Evolutionary conservation across 2,329 filamentous ascomycete species (phyloP).

Genomic region (Phyllosticta capitalensis): DNA sequence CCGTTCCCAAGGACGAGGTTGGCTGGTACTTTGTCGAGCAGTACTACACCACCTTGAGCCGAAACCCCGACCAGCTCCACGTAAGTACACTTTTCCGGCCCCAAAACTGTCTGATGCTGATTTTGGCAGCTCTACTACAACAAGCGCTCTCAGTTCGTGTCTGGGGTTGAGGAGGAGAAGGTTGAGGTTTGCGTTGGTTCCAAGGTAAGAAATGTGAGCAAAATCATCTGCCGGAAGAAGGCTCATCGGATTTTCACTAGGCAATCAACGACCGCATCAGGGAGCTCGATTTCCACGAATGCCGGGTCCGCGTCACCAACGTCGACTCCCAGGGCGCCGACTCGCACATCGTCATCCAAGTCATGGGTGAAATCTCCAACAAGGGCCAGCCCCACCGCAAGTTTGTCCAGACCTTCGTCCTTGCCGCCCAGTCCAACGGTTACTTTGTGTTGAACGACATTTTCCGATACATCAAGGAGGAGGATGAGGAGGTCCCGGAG

Average conservation of each 20-base stretch:
- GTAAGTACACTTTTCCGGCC: conserved; percentile 27
- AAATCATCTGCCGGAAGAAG: conserved; percentile 6
- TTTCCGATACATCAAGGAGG: conserved; percentile 83
- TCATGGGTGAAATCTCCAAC: conserved; percentile 96
- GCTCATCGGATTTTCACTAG: conserved; percentile 36
- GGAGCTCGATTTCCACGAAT: conserved; percentile 86
- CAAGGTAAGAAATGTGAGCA: conserved; percentile 49
- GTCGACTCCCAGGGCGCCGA: conserved; percentile 92
- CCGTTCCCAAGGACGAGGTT: conserved; percentile 77
- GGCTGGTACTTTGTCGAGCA: conserved; percentile 99
- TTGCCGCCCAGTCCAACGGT: conserved; percentile 89
- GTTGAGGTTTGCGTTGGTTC: conserved; percentile 79
- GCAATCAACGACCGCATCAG: conserved; percentile 92
- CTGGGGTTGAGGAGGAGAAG: conserved; percentile 81
- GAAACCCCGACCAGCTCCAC: conserved; percentile 85
- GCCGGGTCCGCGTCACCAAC: conserved; percentile 96
- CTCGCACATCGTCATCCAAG: conserved; percentile 92
- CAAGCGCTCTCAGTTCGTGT: conserved; percentile 91
- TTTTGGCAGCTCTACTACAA: conserved; percentile 67
- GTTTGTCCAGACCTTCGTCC: conserved; percentile 95
- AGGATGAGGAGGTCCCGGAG: conserved; percentile 58
- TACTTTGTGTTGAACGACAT: conserved; percentile 99
- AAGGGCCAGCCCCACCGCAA: conserved; percentile 85
- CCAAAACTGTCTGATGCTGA: conserved; percentile 15
- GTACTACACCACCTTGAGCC: conserved; percentile 97